These are phyloP conservation scores for Vaccinium corymbosum DNA, from an alignment of 148 eudicot species.

Conservation along the genomic window DNA sequence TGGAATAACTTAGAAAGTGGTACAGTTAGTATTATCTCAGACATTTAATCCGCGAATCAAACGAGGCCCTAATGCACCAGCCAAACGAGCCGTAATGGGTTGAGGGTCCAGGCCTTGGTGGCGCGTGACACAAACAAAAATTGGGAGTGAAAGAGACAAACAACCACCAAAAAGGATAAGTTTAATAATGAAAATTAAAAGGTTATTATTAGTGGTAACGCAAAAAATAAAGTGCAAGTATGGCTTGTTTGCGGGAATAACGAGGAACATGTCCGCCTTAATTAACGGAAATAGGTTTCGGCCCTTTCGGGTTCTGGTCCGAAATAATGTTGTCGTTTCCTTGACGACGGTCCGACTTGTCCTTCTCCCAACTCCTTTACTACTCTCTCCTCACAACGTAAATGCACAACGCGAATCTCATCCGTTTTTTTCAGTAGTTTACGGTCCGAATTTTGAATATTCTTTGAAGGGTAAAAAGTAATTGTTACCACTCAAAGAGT, in stretches of 20 bases:
- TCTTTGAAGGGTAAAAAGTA: no score
- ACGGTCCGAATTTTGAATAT: no score
- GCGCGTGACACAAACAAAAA: neutral
- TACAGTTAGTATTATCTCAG: no score
- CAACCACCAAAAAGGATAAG: neutral
- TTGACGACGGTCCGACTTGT: neutral
- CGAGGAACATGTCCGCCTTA: conserved; percentile 24
- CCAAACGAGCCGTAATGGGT: no score
- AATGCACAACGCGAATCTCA: no score
- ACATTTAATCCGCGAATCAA: no score
- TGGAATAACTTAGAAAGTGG: no score
- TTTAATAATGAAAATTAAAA: neutral
- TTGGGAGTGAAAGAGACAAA: neutral
- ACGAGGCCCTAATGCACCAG: no score
- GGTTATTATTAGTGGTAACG: neutral
- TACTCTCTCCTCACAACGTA: no score
- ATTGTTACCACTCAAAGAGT: no score
- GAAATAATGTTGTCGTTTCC: conserved; percentile 18
- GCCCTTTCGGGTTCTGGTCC: neutral
- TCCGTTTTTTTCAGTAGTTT: no score
- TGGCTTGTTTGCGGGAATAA: neutral
- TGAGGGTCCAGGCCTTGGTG: neutral
- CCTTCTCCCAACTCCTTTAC: neutral
- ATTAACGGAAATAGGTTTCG: conserved; percentile 19
- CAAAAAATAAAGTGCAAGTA: neutral